Evolutionary conservation across 805 yeast genomes (phyloP), one percentile per base, ranked within the genome.

Genomic region (Candida railenensis): DNA sequence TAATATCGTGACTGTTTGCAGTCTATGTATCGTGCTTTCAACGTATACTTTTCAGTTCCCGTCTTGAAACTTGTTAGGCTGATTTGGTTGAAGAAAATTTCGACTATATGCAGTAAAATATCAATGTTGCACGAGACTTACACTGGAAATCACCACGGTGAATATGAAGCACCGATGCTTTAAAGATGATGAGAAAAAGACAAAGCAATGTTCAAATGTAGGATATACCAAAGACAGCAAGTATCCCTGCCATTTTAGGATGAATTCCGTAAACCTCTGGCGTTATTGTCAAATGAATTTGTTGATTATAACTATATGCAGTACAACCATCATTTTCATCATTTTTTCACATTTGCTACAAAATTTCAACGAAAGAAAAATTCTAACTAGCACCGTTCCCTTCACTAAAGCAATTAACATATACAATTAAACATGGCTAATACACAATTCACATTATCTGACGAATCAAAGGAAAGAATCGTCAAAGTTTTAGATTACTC

Each of bases 401-500:
- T 25, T 25, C 9, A 5, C 11, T 11, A 11, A 25, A 11, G 11
- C 30, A 25, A 25, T 25, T 11, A 25, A 7, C 30, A 25, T 25
- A 37, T 14, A 37, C 36, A 40, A 34, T 14, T 16, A 19, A 32
- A 16, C 8, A 42, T 42, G 45, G 40, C 45, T 18, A 8, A 12
- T 22, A 34, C 45, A 34, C 71, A 68, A 53, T 55, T 69, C 55
- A 62, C 71, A 15, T 67, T 71, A 58, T 72, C 76, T 30, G 77
- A 71, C 59, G 76, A 73, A 57, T 65, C 71, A 45, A 69, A 87
- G 80, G 99, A 94, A 75, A 89, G 98, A 73, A 80, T 94, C 67
- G 72, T 84, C 65, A 89, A 85, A 67, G 73, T 91, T 53, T 73
- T 90, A 56, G 95, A 87, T 57, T 76, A 89, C 58, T 83, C 96